Conservation (phyloP, 2,329 filamentous ascomycete species). For the Curvularia sp. region DNA sequence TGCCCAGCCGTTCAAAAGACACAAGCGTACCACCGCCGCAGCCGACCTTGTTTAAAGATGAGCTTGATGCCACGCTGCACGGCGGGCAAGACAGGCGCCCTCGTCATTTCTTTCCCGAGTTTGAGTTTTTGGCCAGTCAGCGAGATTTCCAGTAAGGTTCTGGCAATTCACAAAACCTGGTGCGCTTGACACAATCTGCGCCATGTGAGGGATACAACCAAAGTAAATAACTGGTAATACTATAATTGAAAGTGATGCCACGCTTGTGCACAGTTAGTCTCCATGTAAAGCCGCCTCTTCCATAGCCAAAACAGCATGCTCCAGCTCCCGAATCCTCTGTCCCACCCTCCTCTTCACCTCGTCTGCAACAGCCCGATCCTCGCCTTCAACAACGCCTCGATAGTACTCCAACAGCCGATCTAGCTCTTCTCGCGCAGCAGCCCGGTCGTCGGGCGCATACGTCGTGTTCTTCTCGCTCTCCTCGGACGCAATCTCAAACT, state of each 20-base stretch:
- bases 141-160: slow-evolving; percentile 1
- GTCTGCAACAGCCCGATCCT: slow-evolving; percentile 54
- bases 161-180: neutral
- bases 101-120: slow-evolving; percentile 8
- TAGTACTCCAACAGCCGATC: slow-evolving; percentile 59
- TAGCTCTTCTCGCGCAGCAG: slow-evolving; percentile 61
- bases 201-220: neutral
- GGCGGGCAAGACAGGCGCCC: slow-evolving; percentile 15
- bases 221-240: neutral
- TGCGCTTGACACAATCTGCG: neutral
- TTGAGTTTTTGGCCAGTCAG: slow-evolving; percentile 11
- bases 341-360: slow-evolving; percentile 62
- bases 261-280: slow-evolving; percentile 46
- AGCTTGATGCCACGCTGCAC: slow-evolving; percentile 36
- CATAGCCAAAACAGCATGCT: slow-evolving; percentile 59
- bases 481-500: slow-evolving; percentile 61
- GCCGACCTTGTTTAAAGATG: slow-evolving; percentile 26
- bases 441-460: slow-evolving; percentile 63
- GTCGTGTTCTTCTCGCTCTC: slow-evolving; percentile 62
- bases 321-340: slow-evolving; percentile 61
- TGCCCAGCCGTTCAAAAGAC: slow-evolving; percentile 10
- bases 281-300: slow-evolving; percentile 60
- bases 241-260: neutral
- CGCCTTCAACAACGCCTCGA: slow-evolving; percentile 51
- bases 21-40: neutral